Conservation (phyloP, 768 basidiomycete species). For the Xanthoconium stramineum region DNA sequence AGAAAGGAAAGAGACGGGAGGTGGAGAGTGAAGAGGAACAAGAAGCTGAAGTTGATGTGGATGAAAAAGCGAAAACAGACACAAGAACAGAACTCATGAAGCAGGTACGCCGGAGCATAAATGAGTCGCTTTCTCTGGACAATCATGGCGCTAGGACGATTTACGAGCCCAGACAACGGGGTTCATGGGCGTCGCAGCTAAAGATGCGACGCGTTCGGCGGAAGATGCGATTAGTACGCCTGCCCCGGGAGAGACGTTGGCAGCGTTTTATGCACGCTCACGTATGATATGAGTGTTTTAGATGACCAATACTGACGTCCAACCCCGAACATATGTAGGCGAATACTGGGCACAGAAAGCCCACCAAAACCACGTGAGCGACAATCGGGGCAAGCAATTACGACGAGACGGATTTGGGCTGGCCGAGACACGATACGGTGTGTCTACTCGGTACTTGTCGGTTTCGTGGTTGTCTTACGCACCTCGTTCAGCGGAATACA, state of each 20-base stretch:
- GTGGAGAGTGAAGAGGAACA: constrained; percentile 30
- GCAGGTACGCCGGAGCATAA: constrained; percentile 1
- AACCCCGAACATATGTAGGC: constrained; percentile 39
- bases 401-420: constrained; percentile 75
- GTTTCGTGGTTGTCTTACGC: neutral
- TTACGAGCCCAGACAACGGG: constrained; percentile 43
- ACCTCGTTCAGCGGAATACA: constrained; percentile 57
- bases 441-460: neutral
- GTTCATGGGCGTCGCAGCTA: constrained; percentile 66
- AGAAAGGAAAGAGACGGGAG: constrained; percentile 17
- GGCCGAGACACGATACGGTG: constrained; percentile 72
- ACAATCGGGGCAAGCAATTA: constrained; percentile 73
- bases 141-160: constrained; percentile 25
- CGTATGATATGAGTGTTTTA: constrained; percentile 41
- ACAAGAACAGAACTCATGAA: constrained; percentile 12
- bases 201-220: constrained; percentile 47
- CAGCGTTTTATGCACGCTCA: constrained; percentile 79
- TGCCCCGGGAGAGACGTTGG: constrained; percentile 78
- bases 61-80: neutral
- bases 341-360: constrained; percentile 82
- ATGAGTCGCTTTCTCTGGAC: no score
- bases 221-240: constrained; percentile 81
- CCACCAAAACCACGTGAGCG: constrained; percentile 44
- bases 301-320: neutral
- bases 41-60: neutral